Evolutionary conservation across 768 basidiomycete genomes (phyloP).

Genomic region (Melanogaster broomeanus): DNA sequence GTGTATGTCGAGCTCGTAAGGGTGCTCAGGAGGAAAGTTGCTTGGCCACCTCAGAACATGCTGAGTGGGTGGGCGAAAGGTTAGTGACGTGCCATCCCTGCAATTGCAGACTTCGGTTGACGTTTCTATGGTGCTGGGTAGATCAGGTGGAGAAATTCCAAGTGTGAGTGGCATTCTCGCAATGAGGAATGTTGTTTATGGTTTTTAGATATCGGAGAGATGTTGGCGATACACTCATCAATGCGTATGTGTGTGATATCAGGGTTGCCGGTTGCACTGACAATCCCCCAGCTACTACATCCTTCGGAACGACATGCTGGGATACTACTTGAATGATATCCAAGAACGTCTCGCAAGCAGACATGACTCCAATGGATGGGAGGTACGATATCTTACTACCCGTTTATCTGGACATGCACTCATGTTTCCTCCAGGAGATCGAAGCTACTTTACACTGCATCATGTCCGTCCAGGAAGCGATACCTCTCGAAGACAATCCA

Average conservation of each 20-base stretch:
- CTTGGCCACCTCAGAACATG: constrained; percentile 57
- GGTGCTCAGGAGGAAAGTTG: constrained; percentile 70
- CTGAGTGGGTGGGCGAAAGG: constrained; percentile 68
- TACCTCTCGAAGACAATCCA: constrained; percentile 56
- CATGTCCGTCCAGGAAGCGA: constrained; percentile 84
- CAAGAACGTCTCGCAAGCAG: constrained; percentile 49
- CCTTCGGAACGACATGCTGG: constrained; percentile 81
- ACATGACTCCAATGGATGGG: constrained; percentile 61
- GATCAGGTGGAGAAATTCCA: constrained; percentile 81
- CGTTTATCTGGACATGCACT: background rate
- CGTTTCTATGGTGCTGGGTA: constrained; percentile 26
- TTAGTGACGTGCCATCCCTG: constrained; percentile 29
- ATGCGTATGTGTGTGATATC: constrained; percentile 58
- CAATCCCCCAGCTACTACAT: constrained; percentile 71
- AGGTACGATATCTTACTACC: constrained; percentile 47
- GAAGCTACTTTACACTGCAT: constrained; percentile 88
- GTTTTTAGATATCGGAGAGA: constrained; percentile 73
- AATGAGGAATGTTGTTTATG: background rate
- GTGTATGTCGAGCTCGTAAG: constrained; percentile 81
- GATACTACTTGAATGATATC: constrained; percentile 65
- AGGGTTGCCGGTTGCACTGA: constrained; percentile 5
- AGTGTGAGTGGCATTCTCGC: constrained; percentile 49
- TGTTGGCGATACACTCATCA: constrained; percentile 85
- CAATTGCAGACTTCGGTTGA: background rate
- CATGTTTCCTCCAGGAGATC: constrained; percentile 57